These are phyloP conservation scores for Moesziomyces globuligerus DNA, from an alignment of 1,284 basidiomycete species.

Conservation along the genomic window DNA sequence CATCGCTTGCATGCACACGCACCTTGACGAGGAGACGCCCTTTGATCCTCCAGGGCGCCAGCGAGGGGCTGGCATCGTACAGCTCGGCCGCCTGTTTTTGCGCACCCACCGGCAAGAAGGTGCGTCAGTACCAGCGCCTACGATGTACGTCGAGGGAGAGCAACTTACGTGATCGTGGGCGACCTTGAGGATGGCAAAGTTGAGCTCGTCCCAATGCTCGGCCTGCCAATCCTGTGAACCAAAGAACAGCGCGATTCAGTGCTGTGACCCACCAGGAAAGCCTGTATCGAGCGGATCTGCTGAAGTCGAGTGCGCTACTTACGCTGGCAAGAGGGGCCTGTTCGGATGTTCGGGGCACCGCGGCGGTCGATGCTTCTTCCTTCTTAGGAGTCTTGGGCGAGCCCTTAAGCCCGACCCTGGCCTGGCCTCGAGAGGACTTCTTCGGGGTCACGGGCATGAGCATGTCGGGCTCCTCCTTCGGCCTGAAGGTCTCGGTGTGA, in stretches of 20 bases:
- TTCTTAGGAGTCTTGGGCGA: conserved; percentile 26
- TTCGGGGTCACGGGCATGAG: conserved; percentile 18
- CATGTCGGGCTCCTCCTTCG: neutral
- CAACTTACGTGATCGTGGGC: conserved; percentile 28
- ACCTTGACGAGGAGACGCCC: conserved; percentile 36
- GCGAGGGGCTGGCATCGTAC: conserved; percentile 32
- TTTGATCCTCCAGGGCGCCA: conserved; percentile 30
- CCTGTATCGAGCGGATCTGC: no score
- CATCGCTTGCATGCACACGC: neutral
- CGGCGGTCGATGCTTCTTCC: conserved; percentile 1
- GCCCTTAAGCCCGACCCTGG: conserved; percentile 10
- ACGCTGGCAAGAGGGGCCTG: conserved; percentile 18
- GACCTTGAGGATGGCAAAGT: conserved; percentile 46
- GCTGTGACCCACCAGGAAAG: no score
- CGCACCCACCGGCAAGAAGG: neutral
- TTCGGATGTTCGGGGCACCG: conserved; percentile 9
- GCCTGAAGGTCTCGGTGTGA: neutral
- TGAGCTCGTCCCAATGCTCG: conserved; percentile 30
- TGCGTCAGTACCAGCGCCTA: neutral
- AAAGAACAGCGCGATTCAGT: neutral
- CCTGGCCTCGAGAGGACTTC: conserved; percentile 4
- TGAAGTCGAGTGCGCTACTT: no score
- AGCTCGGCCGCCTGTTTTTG: conserved; percentile 18
- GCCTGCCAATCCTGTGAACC: conserved; percentile 15
- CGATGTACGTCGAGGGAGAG: neutral